Conservation (phyloP, 192 early-diverging fungal genomes). For the Umbelopsis isabellina region DNA sequence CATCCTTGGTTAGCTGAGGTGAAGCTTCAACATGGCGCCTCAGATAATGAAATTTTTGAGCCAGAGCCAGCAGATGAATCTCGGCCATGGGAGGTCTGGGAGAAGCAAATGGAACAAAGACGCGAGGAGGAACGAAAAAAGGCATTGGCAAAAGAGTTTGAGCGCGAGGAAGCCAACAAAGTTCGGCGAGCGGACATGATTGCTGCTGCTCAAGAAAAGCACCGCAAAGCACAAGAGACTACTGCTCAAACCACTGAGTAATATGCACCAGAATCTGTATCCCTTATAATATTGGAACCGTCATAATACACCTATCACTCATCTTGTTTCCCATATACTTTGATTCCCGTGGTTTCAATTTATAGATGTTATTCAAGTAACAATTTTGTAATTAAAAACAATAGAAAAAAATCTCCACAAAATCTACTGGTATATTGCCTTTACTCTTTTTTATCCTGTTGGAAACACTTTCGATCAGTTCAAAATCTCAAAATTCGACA, state of each 20-base stretch:
- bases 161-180: constrained; percentile 10
- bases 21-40: constrained; percentile 13
- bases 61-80: not conserved
- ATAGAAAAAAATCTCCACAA: too few relatives aligned
- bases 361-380: too few relatives aligned
- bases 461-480: too few relatives aligned
- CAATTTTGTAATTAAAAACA: too few relatives aligned
- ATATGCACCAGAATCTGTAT: too few relatives aligned
- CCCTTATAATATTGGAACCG: too few relatives aligned
- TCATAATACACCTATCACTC: not conserved
- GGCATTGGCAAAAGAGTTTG: constrained; percentile 2
- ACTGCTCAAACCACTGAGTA: not conserved
- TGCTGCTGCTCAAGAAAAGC: constrained; percentile 19
- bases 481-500: too few relatives aligned
- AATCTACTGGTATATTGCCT: too few relatives aligned
- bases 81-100: constrained; percentile 9
- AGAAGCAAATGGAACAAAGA: constrained; percentile 13
- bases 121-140: constrained; percentile 7
- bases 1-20: constrained; percentile 32
- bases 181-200: constrained; percentile 16
- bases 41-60: not conserved
- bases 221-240: constrained; percentile 9
- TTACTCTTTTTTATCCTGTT: constrained; percentile 1
- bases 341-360: too few relatives aligned
- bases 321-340: too few relatives aligned